Evolutionary conservation across 139 green algal genomes (phyloP).

Genomic region (Yamagishiella unicocca): DNA sequence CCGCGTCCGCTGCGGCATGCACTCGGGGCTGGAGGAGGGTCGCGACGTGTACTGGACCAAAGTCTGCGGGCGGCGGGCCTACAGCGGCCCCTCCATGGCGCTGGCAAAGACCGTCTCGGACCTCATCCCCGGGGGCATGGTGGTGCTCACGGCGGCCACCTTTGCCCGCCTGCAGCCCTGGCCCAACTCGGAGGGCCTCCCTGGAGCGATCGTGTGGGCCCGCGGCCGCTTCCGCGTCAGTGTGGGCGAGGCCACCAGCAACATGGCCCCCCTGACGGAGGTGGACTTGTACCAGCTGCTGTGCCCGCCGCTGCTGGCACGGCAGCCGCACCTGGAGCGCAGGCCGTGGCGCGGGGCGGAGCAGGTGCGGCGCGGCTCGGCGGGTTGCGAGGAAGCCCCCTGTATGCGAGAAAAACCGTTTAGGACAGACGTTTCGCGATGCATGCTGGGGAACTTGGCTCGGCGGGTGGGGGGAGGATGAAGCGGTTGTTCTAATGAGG

Average conservation of each 20-base stretch:
- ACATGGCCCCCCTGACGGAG: neutral
- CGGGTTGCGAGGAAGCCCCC: too few species aligned
- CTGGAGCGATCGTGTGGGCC: constrained; percentile 23
- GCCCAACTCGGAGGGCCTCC: constrained; percentile 5
- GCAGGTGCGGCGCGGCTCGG: too few species aligned
- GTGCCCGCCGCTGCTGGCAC: constrained; percentile 24
- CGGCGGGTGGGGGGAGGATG: too few species aligned
- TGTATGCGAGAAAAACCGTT: too few species aligned
- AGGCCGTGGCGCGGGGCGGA: constrained; percentile 34
- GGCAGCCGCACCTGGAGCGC: constrained; percentile 34
- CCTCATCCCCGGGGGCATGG: constrained; percentile 36
- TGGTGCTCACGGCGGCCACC: constrained; percentile 28
- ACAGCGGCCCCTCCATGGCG: constrained; percentile 36
- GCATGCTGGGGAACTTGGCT: too few species aligned
- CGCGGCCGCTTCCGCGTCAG: constrained; percentile 20
- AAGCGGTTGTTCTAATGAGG: too few species aligned
- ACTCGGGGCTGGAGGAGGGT: neutral
- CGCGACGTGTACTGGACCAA: constrained; percentile 41
- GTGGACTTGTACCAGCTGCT: constrained; percentile 42
- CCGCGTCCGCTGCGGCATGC: constrained; percentile 45
- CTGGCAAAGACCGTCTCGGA: constrained; percentile 42
- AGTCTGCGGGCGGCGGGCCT: constrained; percentile 19
- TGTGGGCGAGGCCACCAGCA: neutral
- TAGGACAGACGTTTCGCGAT: too few species aligned
- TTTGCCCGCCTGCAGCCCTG: constrained; percentile 23